A percentile compares a stretch with the other conserved stretches of the same genome.
These are phyloP conservation scores for Candida glucosophila DNA, from an alignment of 1,139 yeast species.

Conservation along the genomic window DNA sequence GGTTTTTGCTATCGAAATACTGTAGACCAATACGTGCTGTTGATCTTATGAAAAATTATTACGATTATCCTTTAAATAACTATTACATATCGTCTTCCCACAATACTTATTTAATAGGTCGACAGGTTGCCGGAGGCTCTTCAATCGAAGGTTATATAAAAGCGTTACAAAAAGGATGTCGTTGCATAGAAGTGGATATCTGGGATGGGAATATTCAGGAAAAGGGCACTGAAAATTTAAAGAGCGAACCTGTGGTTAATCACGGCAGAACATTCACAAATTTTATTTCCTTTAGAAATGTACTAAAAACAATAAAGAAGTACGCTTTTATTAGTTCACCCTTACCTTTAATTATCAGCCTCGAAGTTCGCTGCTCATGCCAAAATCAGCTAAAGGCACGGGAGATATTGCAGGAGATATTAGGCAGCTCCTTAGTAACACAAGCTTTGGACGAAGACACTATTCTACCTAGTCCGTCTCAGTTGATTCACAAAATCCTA, in stretches of 20 bases:
- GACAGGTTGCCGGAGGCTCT: conserved; percentile 88
- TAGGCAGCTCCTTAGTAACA: conserved; percentile 53
- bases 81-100: conserved; percentile 91
- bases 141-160: conserved; percentile 88
- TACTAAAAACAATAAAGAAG: conserved; percentile 62
- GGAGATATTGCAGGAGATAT: conserved; percentile 38
- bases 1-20: conserved; percentile 41
- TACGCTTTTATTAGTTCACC: conserved; percentile 83
- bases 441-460: conserved; percentile 23
- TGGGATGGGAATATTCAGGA: conserved; percentile 66
- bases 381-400: conserved; percentile 57
- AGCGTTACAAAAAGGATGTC: conserved; percentile 83
- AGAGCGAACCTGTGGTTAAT: conserved; percentile 68
- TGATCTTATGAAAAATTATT: conserved; percentile 25
- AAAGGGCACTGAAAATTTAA: conserved; percentile 12
- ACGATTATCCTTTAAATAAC: conserved; percentile 66
- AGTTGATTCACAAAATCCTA: conserved; percentile 59
- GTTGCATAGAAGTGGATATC: conserved; percentile 87
- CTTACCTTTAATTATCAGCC: conserved; percentile 76
- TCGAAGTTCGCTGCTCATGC: conserved; percentile 72
- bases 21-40: conserved; percentile 21
- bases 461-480: conserved; percentile 62
- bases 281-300: conserved; percentile 61
- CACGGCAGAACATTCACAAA: conserved; percentile 84
- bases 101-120: conserved; percentile 82